Evolutionary conservation across 2,329 filamentous ascomycete species (phyloP), one percentile per base, ranked within the genome.

Genomic region (Trichoderma afroharzianum): DNA sequence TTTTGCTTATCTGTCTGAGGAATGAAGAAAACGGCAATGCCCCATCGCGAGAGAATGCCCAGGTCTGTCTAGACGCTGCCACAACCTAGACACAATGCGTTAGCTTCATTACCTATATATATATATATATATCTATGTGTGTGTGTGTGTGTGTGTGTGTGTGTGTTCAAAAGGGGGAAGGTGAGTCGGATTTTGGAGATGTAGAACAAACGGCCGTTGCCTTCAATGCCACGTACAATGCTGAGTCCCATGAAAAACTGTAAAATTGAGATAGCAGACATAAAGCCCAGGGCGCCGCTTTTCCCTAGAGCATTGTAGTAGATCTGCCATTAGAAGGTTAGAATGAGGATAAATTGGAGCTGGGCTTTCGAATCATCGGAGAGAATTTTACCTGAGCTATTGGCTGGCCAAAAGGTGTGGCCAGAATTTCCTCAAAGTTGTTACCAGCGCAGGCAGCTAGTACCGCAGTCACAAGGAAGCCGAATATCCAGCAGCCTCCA

Each of bases 211-310:
- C 8, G 6, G 9, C 30, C 1, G 18, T 12, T 21, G 15, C 28
- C 11, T 21, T 21, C 2, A 12, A 14, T 33, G 28, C 30, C 15
- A 32, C 64, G 2, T 68, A 68, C 53, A 68, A 68, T 68, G 4
- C 64, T 68, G 6, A 68, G 33, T 6, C 64, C 64, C 64, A 68
- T 68, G 12, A 58, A 68, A 15, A 43, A 68, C 24, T 68, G 64
- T 8, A 68, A 24, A 6, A 68, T 58, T 1, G 64, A 58, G 4
- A 68, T 58, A 12, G 64, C 53, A 15, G 64, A 58, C 53, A 68
- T 47, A 28, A 68, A 68, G 12, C 64, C 64, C 15, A 68, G n/a
- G 14, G 64, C 64, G 4, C 64, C 64, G 8, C 14, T 6, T 24
- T 68, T 68, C 6, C 64, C 64, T 5, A 68, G 24, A 21, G 64